Base-by-base conservation (phyloP, 768 basidiomycete species). In the Mycena filopes region DNA sequence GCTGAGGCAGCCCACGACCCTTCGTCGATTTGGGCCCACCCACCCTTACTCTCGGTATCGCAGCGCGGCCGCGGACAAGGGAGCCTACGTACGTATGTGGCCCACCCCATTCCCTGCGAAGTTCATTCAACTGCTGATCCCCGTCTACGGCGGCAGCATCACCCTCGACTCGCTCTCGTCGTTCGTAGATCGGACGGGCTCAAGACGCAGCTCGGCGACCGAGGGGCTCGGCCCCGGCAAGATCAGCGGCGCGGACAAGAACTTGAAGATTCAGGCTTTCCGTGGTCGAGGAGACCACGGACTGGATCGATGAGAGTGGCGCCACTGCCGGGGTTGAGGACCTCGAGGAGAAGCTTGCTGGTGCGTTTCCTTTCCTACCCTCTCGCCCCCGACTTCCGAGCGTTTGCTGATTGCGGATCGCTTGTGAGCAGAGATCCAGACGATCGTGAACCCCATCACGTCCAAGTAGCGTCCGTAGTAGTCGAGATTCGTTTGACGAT, bases 201-300 rank as follows among this genome's bases (percentile, higher is more conserved):
- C 75, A 95, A 95, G 86, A 87, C 84, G 38, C 96, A 98, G 75
- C 83, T 98, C 40, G 87, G 81, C 54, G 96, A 98, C 79, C 84
- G 89, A 96, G 53, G 96, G 96, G 61, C 87, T 98, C 56, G 96
- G 96, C n/a, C n/a, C n/a, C 68, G 94, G 93, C 71, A 98, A 98
- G 79, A 76, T 95, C 63, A 82, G 81, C 63, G 89, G 89, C 21
- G 91, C 89, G 0, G 93, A 95, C 79, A 94, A 93, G 85, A 91
- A 92, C n/a, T n/a, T n/a, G 87, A 88, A 86, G 10, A 86, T 99
- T 66, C n/a, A n/a, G n/a, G n/a, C 82, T 93, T 55, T 86, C 85
- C 23, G 83, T 89, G 40, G 82, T 98, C 81, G 96, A 96, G 84
- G 95, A 97, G 70, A 88, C 89, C 57, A 89, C 90, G 21, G 94